Evolutionary conservation across 257 asterid species (phyloP), one percentile per base, ranked within the genome.

Genomic region (Cynanchum wilfordii): DNA sequence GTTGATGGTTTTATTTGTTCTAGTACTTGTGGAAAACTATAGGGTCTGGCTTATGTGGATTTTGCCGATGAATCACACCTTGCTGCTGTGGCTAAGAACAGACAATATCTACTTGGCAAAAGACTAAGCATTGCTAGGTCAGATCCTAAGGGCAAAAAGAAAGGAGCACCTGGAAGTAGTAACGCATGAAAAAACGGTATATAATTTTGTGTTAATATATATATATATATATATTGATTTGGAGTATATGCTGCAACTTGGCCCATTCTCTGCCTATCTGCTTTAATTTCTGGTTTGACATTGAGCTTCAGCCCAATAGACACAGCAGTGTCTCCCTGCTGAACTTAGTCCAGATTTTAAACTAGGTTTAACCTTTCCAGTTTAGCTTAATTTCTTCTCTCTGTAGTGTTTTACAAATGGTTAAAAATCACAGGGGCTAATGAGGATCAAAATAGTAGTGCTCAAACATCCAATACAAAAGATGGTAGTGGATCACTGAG

Each of bases 11-110:
- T 22, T 55, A 17, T 36, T 7, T 30, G 9, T 62, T 64, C 44
- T 55, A 29, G 11, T 72, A 57, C 74, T 79, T 40, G 52, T 65
- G 77, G 42, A 79, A 60, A 66, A 71, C 51, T 63, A 73, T 55
- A 92, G 99, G 98, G 97, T 76, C 80, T 95, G 70, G 97, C 98
- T 29, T 95, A 95, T 80, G 96, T 92, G 86, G 97, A 92, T 79
- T 95, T 95, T 86, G 79, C 83, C 5, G 94, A 95, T 58, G 92
- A 92, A 71, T 82, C 84, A 68, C 98, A 90, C 86, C 97, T 95
- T 74, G 80, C 84, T 50, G 98, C 97, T 15, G 19, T 90, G 80
- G 84, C 84, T 77, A 95, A 89, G 89, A 92, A 87, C 83, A 92
- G 74, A 77, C 86, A 86, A 58, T 82, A 36, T 33, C 75, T 90